A percentile compares a stretch with the other conserved stretches of the same genome.
Evolutionary conservation across 1,284 basidiomycete genomes (phyloP).

Genomic region (Sporisorium reilianum): DNA sequence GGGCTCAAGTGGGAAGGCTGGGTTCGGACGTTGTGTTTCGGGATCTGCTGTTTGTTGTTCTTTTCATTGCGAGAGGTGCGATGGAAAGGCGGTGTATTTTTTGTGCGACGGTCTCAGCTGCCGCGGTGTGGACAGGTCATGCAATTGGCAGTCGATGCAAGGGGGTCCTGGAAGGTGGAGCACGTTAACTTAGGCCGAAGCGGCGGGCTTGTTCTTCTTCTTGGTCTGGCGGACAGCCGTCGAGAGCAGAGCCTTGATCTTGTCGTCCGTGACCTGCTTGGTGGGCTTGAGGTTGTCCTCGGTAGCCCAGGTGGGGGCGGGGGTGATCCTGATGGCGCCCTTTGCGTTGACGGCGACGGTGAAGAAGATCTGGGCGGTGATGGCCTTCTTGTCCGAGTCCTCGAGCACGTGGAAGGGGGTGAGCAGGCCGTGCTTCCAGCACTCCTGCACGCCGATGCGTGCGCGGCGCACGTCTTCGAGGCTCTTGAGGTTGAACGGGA

Average conservation of each 20-base stretch:
- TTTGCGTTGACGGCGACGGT: conserved; percentile 88
- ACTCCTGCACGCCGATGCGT: conserved; percentile 94
- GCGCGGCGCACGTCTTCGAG: conserved; percentile 96
- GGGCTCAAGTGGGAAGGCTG: background rate
- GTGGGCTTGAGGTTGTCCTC: conserved; percentile 89
- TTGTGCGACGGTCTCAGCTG: background rate
- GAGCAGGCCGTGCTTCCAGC: conserved; percentile 89
- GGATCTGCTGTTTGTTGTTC: background rate
- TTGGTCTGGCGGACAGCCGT: conserved; percentile 87
- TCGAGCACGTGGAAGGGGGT: conserved; percentile 84
- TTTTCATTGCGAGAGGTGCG: conserved; percentile 13
- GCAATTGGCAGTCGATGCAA: background rate
- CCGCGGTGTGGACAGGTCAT: background rate
- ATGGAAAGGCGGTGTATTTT: conserved; percentile 1
- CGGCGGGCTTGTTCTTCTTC: conserved; percentile 78
- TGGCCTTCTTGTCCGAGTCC: conserved; percentile 55
- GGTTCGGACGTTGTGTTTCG: background rate
- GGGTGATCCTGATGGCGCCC: conserved; percentile 80
- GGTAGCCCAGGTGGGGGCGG: conserved; percentile 90
- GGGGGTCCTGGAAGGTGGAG: background rate
- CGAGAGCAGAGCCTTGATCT: conserved; percentile 77
- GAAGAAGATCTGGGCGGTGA: conserved; percentile 88
- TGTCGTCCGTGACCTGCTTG: conserved; percentile 59
- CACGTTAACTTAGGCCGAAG: conserved; percentile 31
- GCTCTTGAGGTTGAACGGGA: conserved; percentile 95